A percentile compares a stretch with the other conserved stretches of the same genome.
phyloP scores from a whole-genome alignment of 1,284 basidiomycete genomes.

The Cryptococcus deneoformans region DNA sequence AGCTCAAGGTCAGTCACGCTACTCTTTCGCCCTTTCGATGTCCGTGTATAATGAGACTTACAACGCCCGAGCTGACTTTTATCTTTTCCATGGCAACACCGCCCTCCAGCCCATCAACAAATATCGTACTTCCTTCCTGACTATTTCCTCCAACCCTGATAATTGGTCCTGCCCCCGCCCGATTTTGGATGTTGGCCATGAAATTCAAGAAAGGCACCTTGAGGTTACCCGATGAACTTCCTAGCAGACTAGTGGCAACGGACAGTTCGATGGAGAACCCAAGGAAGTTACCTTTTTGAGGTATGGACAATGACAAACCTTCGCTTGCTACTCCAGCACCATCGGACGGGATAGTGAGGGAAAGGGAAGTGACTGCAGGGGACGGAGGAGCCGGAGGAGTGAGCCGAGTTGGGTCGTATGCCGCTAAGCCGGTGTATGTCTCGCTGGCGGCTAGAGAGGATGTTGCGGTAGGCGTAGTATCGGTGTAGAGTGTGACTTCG shows the following conservation, averaged over 20 bases:
- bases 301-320: slow-evolving; percentile 47
- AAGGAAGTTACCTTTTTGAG: slow-evolving; percentile 60
- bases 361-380: slow-evolving; percentile 25
- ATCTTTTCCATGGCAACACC: slow-evolving; percentile 53
- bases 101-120: slow-evolving; percentile 51
- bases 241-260: slow-evolving; percentile 62
- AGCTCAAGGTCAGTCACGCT: too few species aligned
- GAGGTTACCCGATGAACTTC: slow-evolving; percentile 48
- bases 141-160: slow-evolving; percentile 74
- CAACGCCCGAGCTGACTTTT: slow-evolving; percentile 20
- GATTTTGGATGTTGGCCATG: slow-evolving; percentile 59
- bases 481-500: slow-evolving; percentile 29
- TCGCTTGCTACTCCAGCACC: slow-evolving; percentile 15
- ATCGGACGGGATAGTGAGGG: slow-evolving; percentile 24
- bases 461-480: slow-evolving; percentile 6
- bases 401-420: slow-evolving; percentile 39
- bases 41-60: slow-evolving; percentile 11
- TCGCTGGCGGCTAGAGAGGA: slow-evolving; percentile 17
- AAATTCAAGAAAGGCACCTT: slow-evolving; percentile 67
- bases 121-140: slow-evolving; percentile 58
- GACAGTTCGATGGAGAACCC: slow-evolving; percentile 73
- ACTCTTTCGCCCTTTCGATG: background rate
- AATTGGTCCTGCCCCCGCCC: slow-evolving; percentile 59
- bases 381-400: slow-evolving; percentile 32
- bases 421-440: slow-evolving; percentile 34